Percentiles rank a stretch among this genome's conserved stretches.
phyloP scores from a whole-genome alignment of 345 rosid genomes.

The Hirschfeldia incana region DNA sequence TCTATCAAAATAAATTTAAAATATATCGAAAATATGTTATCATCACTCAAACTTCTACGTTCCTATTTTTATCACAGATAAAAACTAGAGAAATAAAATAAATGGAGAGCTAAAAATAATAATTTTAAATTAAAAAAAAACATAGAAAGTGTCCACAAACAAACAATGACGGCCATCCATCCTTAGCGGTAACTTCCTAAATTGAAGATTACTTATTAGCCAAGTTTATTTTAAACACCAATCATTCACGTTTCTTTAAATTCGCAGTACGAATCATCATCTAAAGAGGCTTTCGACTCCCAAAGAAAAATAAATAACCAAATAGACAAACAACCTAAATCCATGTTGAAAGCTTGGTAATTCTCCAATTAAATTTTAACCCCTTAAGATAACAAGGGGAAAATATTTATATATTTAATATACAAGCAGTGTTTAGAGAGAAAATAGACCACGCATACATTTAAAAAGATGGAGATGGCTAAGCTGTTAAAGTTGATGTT shows the following conservation, averaged over 20 bases:
- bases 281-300: conserved; percentile 30
- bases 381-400: conserved; percentile 13
- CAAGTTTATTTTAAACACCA: conserved; percentile 32
- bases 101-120: conserved; percentile 16
- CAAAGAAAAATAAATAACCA: neutral
- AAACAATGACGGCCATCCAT: conserved; percentile 37
- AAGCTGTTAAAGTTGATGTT: conserved; percentile 34
- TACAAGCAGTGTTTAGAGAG: neutral
- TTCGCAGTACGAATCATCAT: conserved; percentile 25
- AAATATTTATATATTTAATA: neutral
- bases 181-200: conserved; percentile 32
- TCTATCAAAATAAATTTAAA: neutral
- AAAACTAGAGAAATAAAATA: conserved; percentile 21
- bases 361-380: conserved; percentile 1
- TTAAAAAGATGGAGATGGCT: conserved; percentile 30
- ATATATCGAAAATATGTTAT: neutral
- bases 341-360: conserved; percentile 31
- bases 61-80: conserved; percentile 19
- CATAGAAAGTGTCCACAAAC: conserved; percentile 24
- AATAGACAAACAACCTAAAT: neutral
- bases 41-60: neutral
- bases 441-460: neutral
- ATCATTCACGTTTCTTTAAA: conserved; percentile 4
- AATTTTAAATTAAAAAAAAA: neutral
- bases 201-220: conserved; percentile 14